Evolutionary conservation across 169 alveolate genomes (phyloP), one percentile per base, ranked within the genome.

Genomic region (Toxoplasma gondii): DNA sequence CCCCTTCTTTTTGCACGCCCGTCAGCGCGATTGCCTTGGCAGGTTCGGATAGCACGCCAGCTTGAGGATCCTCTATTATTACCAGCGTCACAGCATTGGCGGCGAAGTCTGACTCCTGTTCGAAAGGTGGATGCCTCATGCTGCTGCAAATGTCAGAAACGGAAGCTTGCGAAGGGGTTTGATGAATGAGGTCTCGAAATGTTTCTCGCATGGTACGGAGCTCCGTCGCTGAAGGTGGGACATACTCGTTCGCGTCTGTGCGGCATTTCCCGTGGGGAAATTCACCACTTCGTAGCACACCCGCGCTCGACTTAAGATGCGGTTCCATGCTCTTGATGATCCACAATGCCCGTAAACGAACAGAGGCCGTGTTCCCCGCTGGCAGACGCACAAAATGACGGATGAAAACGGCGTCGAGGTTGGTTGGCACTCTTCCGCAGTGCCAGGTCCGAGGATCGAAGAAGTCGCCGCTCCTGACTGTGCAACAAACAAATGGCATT

Each of bases 341-440:
- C 94, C 94, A 91, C 64, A 91, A 78, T 2, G 94, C 94, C 45
- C 94, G 91, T 39, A 91, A 29, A 12, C 39, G 69, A 5, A 91
- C 43, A n/a, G n/a, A 45, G 36, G 34, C 24, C 53, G 19, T 80
- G 12, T 34, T 36, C 34, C 49, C 58, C 0, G 81, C 80, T 19
- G 92, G 80, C 17, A 92, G 81, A 29, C 91, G 94, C 19, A 92
- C 74, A 44, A 92, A 70, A 49, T 92, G 94, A 7, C 94, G 94
- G 10, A 92, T 41, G n/a, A 92, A 92, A 41, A 78, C 94, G 34
- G 94, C 94, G 45, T 92, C 94, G 22, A 92, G 94, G 36, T 39
- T 41, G 39, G 92, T 92, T n/a, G 94, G 94, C 12, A 83, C 49
- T 10, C 94, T 78, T 29, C 87, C 92, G n/a, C 94, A 92, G 87